Evolutionary conservation across 2,329 filamentous ascomycete genomes (phyloP).

Genomic region (Alternaria dauci): DNA sequence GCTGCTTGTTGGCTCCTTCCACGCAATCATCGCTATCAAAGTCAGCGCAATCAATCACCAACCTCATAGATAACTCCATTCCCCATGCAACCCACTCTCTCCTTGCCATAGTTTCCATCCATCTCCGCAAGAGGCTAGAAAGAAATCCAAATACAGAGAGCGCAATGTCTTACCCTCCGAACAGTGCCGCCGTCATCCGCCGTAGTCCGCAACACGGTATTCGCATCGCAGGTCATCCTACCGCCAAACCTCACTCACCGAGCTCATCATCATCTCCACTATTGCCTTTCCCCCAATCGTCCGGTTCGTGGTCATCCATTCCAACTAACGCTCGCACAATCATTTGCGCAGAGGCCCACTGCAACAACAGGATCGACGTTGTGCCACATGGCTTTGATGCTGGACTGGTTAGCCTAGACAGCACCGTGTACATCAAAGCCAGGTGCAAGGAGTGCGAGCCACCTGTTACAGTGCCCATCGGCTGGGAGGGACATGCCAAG

Average conservation of each 20-base stretch:
- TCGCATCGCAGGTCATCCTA: background rate
- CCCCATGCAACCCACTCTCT: background rate
- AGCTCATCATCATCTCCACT: too few relatives aligned
- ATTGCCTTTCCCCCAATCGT: background rate
- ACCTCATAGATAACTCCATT: background rate
- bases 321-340: background rate
- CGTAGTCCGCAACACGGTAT: constrained; percentile 14
- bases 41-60: background rate
- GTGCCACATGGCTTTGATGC: background rate
- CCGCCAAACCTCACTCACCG: too few relatives aligned
- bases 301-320: background rate
- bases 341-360: constrained; percentile 1
- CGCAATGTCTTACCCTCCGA: constrained; percentile 8
- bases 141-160: background rate
- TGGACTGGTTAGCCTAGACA: background rate
- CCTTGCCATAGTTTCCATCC: background rate
- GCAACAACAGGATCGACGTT: constrained; percentile 4
- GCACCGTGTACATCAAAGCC: background rate
- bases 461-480: background rate
- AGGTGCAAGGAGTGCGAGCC: constrained; percentile 11
- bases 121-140: background rate
- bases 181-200: background rate
- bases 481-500: background rate
- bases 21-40: background rate
- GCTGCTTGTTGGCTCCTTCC: background rate